Evolutionary conservation across 306 rosid species (phyloP), one percentile per base, ranked within the genome.

Genomic region (Rosa persica): DNA sequence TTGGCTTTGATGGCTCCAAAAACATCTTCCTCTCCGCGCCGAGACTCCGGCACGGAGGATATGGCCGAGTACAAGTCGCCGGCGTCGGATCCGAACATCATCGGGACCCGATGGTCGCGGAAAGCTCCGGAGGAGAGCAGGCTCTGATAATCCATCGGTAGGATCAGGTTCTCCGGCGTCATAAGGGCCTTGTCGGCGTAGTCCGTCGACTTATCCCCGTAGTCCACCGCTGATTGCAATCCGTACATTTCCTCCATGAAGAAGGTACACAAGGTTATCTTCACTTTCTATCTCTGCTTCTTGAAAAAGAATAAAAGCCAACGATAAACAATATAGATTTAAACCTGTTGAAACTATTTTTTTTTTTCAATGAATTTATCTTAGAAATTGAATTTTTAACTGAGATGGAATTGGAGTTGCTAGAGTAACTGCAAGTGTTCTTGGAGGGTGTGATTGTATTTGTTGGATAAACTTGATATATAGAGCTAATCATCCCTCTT

Each of bases 181-280:
- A 92, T 88, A 76, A 93, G 69, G 2, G 90, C 86, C 73, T 82
- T 85, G 55, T 91, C 97, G 3, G 67, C 87, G 79, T 86, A 95
- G 34, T 92, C 97, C 75, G 17, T 76, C 72, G 85, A 77, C 70
- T 65, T 65, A 30, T 65, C 44, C 22, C 70, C 70, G 70, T 66
- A 66, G 16, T 67, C 71, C 71, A 39, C 73, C 34, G 79, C 40
- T 6, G 92, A 75, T 38, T 89, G 86, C 11, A 86, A 73, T 3
- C 94, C 98, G 89, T 96, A 96, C 89, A 88, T 87, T 86, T 89
- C 91, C 38, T 96, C 99, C 99, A 93, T 93, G 71, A 67, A 67
- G 11, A 73, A 40, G 16, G 73, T 2, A 49, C 27, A 20, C 17
- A 20, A 20, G 79, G 7, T 67, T 75, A 51, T 76, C 83, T 73